Conservation (phyloP, 352 stramenopile species). For the Globisporangium middletonii region DNA sequence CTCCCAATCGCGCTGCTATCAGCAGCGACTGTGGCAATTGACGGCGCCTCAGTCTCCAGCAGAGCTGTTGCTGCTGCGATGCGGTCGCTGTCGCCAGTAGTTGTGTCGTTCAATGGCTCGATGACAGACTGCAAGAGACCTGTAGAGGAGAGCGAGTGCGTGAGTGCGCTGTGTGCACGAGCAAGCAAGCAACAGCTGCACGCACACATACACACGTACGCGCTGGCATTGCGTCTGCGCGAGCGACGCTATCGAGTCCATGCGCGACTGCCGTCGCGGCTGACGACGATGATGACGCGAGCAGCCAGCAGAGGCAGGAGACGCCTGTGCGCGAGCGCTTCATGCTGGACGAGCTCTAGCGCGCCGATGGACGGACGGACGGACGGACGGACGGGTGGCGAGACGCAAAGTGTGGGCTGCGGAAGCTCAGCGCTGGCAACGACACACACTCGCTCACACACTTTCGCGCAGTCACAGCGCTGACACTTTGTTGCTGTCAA, state of each 20-base stretch:
- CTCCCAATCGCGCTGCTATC: background rate
- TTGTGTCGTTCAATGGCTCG: too few relatives aligned
- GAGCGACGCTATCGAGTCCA: background rate
- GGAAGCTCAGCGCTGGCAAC: background rate
- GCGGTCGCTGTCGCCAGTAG: too few relatives aligned
- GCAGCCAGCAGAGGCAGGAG: constrained; percentile 6
- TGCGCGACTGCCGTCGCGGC: background rate
- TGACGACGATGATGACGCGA: background rate
- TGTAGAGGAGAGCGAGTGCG: background rate
- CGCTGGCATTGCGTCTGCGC: background rate
- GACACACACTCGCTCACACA: too few relatives aligned
- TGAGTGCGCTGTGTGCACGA: background rate
- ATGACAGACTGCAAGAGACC: too few relatives aligned
- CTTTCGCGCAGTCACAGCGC: too few relatives aligned
- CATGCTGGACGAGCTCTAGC: background rate
- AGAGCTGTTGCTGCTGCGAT: background rate
- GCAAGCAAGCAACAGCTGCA: background rate
- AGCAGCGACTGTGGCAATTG: background rate
- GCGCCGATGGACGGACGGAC: too few relatives aligned
- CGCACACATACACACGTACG: background rate
- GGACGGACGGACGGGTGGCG: background rate
- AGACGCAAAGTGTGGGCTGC: background rate
- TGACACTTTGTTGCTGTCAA: too few relatives aligned
- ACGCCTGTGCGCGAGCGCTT: constrained; percentile 1
- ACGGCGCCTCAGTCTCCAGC: background rate